phyloP scores from a whole-genome alignment of 805 yeast genomes.

The Pichia eremophila region DNA sequence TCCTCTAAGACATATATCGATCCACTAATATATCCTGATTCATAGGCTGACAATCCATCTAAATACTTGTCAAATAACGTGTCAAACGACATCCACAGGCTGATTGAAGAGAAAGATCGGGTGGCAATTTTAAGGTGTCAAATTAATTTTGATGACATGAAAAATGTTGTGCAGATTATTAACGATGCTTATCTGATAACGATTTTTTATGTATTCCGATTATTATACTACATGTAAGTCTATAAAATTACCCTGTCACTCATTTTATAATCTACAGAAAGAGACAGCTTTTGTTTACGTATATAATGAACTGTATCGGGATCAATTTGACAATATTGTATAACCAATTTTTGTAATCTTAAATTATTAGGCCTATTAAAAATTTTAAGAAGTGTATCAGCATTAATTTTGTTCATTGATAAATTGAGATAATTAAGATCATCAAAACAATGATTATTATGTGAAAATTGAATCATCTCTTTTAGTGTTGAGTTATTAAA shows the following conservation, averaged over 20 bases:
- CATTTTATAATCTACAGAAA: conserved; percentile 4
- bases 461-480: not conserved
- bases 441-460: not conserved
- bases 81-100: not conserved
- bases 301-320: not conserved
- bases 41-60: not conserved
- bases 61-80: not conserved
- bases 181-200: too few relatives aligned
- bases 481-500: not conserved
- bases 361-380: not conserved
- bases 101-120: too few relatives aligned
- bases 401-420: conserved; percentile 3
- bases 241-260: conserved; percentile 1
- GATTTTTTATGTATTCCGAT: too few relatives aligned
- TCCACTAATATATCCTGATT: not conserved
- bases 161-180: too few relatives aligned
- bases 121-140: too few relatives aligned
- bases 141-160: not conserved
- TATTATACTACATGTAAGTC: too few relatives aligned
- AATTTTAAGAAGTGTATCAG: not conserved
- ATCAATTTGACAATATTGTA: conserved; percentile 2
- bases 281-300: not conserved
- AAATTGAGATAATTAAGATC: conserved; percentile 1
- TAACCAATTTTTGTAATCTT: not conserved
- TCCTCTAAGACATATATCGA: conserved; percentile 1